Evolutionary conservation across 148 eudicot genomes (phyloP), one percentile per base, ranked within the genome.

Genomic region (Vaccinium macrocarpon): DNA sequence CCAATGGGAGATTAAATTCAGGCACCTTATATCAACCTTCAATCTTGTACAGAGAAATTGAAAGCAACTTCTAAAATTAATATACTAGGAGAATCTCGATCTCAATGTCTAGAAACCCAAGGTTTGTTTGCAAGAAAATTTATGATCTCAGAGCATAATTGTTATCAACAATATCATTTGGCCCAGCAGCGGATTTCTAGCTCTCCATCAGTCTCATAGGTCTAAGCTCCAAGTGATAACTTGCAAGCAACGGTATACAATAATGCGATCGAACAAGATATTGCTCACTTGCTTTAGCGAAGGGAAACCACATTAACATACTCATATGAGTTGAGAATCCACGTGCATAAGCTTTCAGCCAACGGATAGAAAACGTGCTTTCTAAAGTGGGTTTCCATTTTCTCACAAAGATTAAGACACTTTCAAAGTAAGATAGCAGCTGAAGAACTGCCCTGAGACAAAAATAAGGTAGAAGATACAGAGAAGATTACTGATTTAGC

Each of bases 341-440:
- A 16, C 9, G 16, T 27, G 72, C 32, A 66, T 11, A 66, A 32
- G 72, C 29, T 66, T 61, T 21, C 25, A 25, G 72, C 12, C 15
- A 66, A 66, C 72, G 25, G 35, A 61, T 25, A 25, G 6, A 66
- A 25, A 66, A 1, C 6, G 6, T 11, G 14, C 72, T 23, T 66
- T 66, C 72, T 66, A 15, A 66, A 27, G 12, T 66, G 32, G 73
- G 42, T 29, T 29, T 68, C 73, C 15, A 29, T 27, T 12, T 10
- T 27, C 8, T 68, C 73, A 68, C 16, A 68, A 66, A 66, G 73
- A 66, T 66, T 66, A 66, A 25, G 72, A 66, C 35, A 66, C 72
- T 27, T 66, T 23, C 72, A 25, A 13, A 66, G 72, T 66, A 25
- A 66, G 9, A 66, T 25, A 66, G 72, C 72, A 66, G 72, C 72